A percentile compares a stretch with the other conserved stretches of the same genome.
phyloP scores from a whole-genome alignment of 306 rosid species.

The Dryas drummondii region DNA sequence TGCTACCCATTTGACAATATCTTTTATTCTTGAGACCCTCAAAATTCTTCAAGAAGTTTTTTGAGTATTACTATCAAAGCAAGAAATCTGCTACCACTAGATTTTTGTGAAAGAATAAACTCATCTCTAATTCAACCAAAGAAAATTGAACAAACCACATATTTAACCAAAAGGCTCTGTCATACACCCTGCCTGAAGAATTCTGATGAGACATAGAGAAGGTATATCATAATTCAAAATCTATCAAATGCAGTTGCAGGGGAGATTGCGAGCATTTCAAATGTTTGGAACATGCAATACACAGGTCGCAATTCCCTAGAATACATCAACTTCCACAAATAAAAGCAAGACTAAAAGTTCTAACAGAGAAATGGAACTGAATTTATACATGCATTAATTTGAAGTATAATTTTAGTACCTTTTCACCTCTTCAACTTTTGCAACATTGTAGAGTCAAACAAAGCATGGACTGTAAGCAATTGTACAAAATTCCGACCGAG shows the following conservation, averaged over 20 bases:
- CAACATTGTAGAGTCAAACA: conserved; percentile 14
- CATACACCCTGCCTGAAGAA: neutral
- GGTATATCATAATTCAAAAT: too few relatives aligned
- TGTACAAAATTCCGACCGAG: neutral
- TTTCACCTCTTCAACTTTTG: conserved; percentile 4
- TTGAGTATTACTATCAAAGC: too few relatives aligned
- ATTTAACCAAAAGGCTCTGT: neutral
- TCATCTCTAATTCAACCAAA: neutral
- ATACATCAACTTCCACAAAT: neutral
- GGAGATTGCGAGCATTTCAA: neutral
- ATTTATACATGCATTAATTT: neutral
- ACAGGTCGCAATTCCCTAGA: neutral
- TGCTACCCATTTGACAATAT: too few relatives aligned
- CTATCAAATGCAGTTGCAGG: neutral
- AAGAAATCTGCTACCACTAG: neutral
- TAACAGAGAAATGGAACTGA: neutral
- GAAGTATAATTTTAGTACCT: conserved; percentile 5
- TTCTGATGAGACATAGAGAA: neutral
- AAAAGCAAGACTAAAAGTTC: neutral
- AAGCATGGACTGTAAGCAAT: conserved; percentile 7
- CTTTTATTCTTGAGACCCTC: too few relatives aligned
- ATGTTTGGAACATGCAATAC: neutral
- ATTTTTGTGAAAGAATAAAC: too few relatives aligned
- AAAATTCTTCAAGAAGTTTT: too few relatives aligned
- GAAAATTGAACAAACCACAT: neutral